Evolutionary conservation across 2,329 filamentous ascomycete genomes (phyloP).

Genomic region (Aspergillus persii): DNA sequence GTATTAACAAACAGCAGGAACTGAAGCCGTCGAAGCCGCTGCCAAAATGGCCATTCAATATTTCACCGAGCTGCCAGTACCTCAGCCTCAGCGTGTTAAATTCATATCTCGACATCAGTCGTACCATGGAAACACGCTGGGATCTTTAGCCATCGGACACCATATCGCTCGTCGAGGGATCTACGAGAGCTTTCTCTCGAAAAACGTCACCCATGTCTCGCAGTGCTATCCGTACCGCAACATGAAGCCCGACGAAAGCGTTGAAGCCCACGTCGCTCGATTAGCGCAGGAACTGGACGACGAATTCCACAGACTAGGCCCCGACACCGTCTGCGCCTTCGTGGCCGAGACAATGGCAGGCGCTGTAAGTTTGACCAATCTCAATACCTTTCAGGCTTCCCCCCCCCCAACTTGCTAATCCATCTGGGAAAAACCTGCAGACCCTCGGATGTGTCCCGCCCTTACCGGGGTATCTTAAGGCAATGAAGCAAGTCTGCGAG

Average conservation of each 20-base stretch:
- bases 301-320: conserved; percentile 48
- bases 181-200: conserved; percentile 32
- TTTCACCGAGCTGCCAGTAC: conserved; percentile 41
- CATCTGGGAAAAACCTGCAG: conserved; percentile 6
- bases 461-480: conserved; percentile 54
- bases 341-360: conserved; percentile 53
- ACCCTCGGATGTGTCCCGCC: conserved; percentile 53
- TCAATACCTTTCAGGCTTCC: rapidly evolving
- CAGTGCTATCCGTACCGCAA: conserved; percentile 40
- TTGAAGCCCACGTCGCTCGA: conserved; percentile 41
- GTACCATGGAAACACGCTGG: conserved; percentile 54
- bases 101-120: conserved; percentile 47
- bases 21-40: conserved; percentile 48
- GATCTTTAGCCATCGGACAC: conserved; percentile 43
- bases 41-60: conserved; percentile 53
- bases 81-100: conserved; percentile 35
- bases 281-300: conserved; percentile 48
- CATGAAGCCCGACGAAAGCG: conserved; percentile 33
- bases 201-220: conserved; percentile 24
- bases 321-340: conserved; percentile 46
- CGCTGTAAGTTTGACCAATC: conserved; percentile 35
- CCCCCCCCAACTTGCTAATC: conserved; percentile 5
- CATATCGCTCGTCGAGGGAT: conserved; percentile 33
- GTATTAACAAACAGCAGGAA: conserved; percentile 1
- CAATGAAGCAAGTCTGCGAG: conserved; percentile 54